These are phyloP conservation scores for Cryptosporidium ryanae DNA, from an alignment of 169 alveolate species.

Conservation along the genomic window DNA sequence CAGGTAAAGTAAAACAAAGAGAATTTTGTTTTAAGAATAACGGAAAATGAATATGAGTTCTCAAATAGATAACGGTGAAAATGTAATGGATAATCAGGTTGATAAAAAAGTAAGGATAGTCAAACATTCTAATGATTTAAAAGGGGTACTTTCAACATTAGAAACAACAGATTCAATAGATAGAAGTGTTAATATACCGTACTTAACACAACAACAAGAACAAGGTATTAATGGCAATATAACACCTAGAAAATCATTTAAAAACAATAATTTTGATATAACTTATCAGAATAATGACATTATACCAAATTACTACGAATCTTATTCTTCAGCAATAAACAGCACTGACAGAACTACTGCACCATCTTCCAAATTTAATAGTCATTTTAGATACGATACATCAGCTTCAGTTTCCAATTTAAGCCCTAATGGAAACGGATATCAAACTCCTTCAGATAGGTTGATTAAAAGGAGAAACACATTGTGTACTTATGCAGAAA, in stretches of 20 bases:
- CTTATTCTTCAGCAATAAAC: constrained; percentile 28
- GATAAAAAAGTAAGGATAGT: constrained; percentile 21
- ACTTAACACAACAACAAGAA: background rate
- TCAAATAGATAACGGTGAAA: background rate
- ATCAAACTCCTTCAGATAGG: constrained; percentile 52
- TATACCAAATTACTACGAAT: background rate
- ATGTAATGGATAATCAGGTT: constrained; percentile 9
- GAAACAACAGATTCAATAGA: constrained; percentile 57
- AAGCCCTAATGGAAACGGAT: constrained; percentile 23
- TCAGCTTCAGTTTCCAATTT: constrained; percentile 8
- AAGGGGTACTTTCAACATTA: constrained; percentile 11
- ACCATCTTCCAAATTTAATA: constrained; percentile 38
- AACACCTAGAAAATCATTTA: constrained; percentile 35
- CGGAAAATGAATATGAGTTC: background rate
- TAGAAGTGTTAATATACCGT: background rate
- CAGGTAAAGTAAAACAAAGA: background rate
- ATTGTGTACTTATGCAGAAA: too few species aligned
- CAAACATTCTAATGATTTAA: constrained; percentile 26
- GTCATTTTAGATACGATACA: constrained; percentile 10
- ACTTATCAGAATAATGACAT: background rate
- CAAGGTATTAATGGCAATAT: background rate
- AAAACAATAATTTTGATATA: background rate
- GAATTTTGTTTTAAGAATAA: background rate
- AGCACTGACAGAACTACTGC: constrained; percentile 72
- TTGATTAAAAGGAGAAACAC: constrained; percentile 11